Evolutionary conservation across 352 stramenopile species (phyloP).

Genomic region (Pythium graminicola): DNA sequence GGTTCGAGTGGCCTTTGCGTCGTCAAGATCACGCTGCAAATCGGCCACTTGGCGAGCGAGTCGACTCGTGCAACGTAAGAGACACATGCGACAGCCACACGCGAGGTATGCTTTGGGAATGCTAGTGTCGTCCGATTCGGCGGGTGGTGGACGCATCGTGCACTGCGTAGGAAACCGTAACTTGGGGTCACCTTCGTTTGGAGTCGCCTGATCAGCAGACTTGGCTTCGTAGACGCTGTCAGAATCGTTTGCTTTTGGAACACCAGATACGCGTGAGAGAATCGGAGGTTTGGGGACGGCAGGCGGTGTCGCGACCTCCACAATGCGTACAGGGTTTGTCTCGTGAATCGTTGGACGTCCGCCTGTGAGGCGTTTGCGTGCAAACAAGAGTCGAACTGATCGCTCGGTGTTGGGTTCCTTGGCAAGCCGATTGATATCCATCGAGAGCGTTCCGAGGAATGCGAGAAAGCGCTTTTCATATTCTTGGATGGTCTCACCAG

Average conservation of each 20-base stretch:
- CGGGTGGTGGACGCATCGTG: neutral
- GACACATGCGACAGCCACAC: slow-evolving; percentile 22
- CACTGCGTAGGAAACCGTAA: neutral
- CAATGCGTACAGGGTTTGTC: neutral
- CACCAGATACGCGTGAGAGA: neutral
- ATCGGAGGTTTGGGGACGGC: neutral
- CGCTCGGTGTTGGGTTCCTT: slow-evolving; percentile 9
- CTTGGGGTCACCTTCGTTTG: neutral
- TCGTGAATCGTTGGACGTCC: neutral
- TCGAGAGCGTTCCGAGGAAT: neutral
- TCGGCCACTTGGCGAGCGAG: slow-evolving; percentile 6
- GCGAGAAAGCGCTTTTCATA: slow-evolving; percentile 1
- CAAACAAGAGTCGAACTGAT: slow-evolving; percentile 3
- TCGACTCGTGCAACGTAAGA: slow-evolving; percentile 23
- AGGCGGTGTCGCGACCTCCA: neutral
- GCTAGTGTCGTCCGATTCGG: neutral
- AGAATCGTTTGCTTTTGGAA: neutral
- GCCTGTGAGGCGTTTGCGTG: neutral
- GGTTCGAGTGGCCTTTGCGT: neutral
- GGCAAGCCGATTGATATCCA: neutral
- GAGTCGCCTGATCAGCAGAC: neutral
- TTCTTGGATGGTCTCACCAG: neutral
- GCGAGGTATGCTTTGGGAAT: slow-evolving; percentile 15
- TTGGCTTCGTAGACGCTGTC: neutral
- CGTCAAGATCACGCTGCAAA: neutral